Evolutionary conservation across 805 yeast species (phyloP), one percentile per base, ranked within the genome.

Genomic region (Candida dendrica): DNA sequence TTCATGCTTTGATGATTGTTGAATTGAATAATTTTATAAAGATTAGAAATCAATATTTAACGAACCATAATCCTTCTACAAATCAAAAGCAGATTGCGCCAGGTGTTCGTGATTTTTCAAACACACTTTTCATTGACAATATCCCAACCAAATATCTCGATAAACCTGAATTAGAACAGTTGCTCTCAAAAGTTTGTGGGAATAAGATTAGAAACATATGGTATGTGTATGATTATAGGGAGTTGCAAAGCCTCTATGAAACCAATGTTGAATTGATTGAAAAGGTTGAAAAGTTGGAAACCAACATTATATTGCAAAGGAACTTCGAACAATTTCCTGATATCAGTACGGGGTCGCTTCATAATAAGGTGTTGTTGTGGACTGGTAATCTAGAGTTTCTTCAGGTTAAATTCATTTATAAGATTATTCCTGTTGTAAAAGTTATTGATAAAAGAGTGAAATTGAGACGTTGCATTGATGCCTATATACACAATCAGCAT

Each of bases 131-230:
- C 50, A 56, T 76, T 19, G 71, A 69, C 3, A 72, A 74, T 47
- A 65, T 79, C 3, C 80, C 83, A 0, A 33, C 44, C 1, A 41
- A 56, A 30, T 24, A 41, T 24, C 47, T 56, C 11, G 42, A 53
- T 38, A 53, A 44, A 29, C 36, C 27, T 10, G 56, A 51, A 20
- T 45, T 64, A 8, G 38, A 40, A 2, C 34, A 42, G 3, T 43
- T 56, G 19, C 58, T 61, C 34, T 46, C 51, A 40, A 50, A 59
- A 2, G 55, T 65, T 1, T 36, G 46, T 26, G 61, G 79, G 5
- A 81, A 80, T 1, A 75, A 76, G 1, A 69, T 84, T 2, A 65
- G 68, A 11, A 66, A 67, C 19, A 61, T 84, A 1, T 81, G 89
- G 87, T 75, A 79, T 42, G 69, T 81, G 33, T 66, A 71, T 38